These are phyloP conservation scores for Quercus tomentella DNA, from an alignment of 331 rosid species.

Conservation along the genomic window DNA sequence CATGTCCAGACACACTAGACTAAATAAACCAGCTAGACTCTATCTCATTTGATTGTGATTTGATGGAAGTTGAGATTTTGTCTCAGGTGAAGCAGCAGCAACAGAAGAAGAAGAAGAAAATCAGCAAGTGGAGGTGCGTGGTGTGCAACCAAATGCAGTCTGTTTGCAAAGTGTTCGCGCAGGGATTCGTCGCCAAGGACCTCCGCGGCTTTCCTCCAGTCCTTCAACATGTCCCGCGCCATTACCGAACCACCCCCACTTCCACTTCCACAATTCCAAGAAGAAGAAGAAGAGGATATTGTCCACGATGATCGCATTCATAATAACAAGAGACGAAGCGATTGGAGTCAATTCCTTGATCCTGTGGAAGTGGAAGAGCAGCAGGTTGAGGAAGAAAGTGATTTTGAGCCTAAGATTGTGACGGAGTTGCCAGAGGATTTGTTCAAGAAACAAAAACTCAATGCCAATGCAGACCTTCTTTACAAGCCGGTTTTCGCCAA, in stretches of 20 bases:
- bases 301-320: neutral
- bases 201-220: slow-evolving; percentile 72
- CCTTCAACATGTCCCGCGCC: slow-evolving; percentile 68
- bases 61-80: neutral
- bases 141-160: slow-evolving; percentile 84
- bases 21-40: too few relatives aligned
- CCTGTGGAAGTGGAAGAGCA: slow-evolving; percentile 2
- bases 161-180: slow-evolving; percentile 65
- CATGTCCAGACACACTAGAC: too few relatives aligned
- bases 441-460: slow-evolving; percentile 43
- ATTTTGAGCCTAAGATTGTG: slow-evolving; percentile 46
- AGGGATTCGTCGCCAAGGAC: slow-evolving; percentile 65
- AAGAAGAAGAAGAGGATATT: neutral
- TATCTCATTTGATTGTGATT: too few relatives aligned
- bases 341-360: slow-evolving; percentile 73
- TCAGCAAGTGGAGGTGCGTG: slow-evolving; percentile 61
- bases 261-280: slow-evolving; percentile 5
- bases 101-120: slow-evolving; percentile 43
- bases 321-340: slow-evolving; percentile 29
- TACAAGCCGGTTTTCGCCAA: slow-evolving; percentile 25
- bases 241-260: slow-evolving; percentile 14
- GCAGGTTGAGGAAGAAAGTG: slow-evolving; percentile 27
- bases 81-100: slow-evolving; percentile 82
- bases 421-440: slow-evolving; percentile 49
- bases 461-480: slow-evolving; percentile 15